These are phyloP conservation scores for Talaromyces trachyspermus DNA, from an alignment of 495 filamentous ascomycete genomes.

Conservation along the genomic window DNA sequence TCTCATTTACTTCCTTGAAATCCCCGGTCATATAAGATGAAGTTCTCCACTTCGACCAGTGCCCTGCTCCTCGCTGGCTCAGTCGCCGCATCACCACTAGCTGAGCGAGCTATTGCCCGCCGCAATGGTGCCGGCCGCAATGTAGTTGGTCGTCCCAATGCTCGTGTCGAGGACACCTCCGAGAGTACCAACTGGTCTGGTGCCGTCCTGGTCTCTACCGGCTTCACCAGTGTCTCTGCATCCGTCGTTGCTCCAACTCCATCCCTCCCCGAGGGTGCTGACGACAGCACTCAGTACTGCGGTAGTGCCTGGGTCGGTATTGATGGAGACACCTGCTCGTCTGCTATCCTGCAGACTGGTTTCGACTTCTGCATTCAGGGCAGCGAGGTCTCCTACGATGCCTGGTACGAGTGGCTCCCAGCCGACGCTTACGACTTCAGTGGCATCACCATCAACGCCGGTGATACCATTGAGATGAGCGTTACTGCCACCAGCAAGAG, in stretches of 20 bases:
- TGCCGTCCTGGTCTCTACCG: conserved; percentile 40
- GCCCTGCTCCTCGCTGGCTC: conserved; percentile 9
- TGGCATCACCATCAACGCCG: conserved; percentile 41
- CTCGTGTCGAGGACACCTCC: not conserved
- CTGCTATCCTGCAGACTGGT: conserved; percentile 55
- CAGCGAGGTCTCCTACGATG: conserved; percentile 32
- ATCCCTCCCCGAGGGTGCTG: conserved; percentile 30
- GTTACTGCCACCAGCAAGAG: conserved; percentile 40
- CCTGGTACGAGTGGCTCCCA: conserved; percentile 64
- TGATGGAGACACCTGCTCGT: conserved; percentile 51
- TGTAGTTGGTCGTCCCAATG: conserved; percentile 5
- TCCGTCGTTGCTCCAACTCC: conserved; percentile 53
- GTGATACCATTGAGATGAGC: conserved; percentile 48
- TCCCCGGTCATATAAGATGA: conserved; percentile 3
- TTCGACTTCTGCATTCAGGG: conserved; percentile 47
- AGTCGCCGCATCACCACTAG: conserved; percentile 4
- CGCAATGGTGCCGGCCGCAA: conserved; percentile 1
- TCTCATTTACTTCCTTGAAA: not conserved
- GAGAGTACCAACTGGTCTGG: conserved; percentile 47
- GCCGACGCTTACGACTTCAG: conserved; percentile 49
- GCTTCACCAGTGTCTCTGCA: conserved; percentile 47
- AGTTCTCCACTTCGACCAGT: conserved; percentile 4
- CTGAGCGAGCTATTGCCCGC: conserved; percentile 4
- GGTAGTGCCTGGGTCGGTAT: conserved; percentile 60
- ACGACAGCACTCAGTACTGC: conserved; percentile 16